Evolutionary conservation across 2,329 filamentous ascomycete genomes (phyloP).

Genomic region (Colletotrichum viniferum): DNA sequence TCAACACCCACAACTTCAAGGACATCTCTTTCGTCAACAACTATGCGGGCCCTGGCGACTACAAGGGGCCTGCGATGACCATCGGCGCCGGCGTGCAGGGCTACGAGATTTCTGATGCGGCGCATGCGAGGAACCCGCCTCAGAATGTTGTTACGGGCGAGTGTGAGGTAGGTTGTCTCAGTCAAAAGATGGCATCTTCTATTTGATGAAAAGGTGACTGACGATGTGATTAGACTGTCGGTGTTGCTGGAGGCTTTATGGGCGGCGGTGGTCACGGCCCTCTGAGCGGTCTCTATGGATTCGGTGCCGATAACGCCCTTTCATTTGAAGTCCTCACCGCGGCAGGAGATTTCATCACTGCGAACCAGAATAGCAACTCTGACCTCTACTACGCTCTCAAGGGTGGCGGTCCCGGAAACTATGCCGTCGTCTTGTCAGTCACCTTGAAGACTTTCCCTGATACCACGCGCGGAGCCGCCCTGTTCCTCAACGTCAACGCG

Average conservation of each 20-base stretch:
- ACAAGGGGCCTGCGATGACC: constrained; percentile 56
- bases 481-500: constrained; percentile 20
- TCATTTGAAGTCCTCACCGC: constrained; percentile 52
- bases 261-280: constrained; percentile 63
- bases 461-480: background rate
- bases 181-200: rapidly evolving
- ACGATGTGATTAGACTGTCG: constrained; percentile 46
- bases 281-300: constrained; percentile 47
- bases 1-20: constrained; percentile 63
- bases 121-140: constrained; percentile 39
- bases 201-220: rapidly evolving
- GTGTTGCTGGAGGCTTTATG: constrained; percentile 63
- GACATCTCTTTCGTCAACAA: constrained; percentile 42
- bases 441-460: constrained; percentile 54
- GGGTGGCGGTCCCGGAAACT: constrained; percentile 58
- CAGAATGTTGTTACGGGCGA: constrained; percentile 57
- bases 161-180: constrained; percentile 37
- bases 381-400: constrained; percentile 64
- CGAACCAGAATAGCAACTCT: constrained; percentile 45
- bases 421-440: constrained; percentile 55
- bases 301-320: constrained; percentile 52
- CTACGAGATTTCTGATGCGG: constrained; percentile 46
- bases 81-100: constrained; percentile 58
- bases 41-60: constrained; percentile 41
- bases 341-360: constrained; percentile 46